Evolutionary conservation across 345 rosid genomes (phyloP), one percentile per base, ranked within the genome.

Genomic region (Citrus unshiu): DNA sequence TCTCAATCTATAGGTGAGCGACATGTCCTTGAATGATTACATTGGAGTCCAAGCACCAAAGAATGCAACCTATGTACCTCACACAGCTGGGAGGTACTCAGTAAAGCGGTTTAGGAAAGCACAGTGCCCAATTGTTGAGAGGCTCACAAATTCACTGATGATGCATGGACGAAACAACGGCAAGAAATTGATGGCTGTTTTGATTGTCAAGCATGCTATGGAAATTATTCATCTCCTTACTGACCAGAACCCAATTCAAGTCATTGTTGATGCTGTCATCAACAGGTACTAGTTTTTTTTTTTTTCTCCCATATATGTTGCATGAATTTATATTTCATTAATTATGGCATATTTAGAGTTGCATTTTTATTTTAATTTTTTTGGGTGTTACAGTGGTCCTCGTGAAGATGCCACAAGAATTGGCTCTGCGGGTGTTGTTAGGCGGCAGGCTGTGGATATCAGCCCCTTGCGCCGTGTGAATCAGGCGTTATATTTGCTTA

Each of bases 91-190:
- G 59, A 86, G 98, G 85, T 93, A 91, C 86, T 90, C 98, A 4
- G 93, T 85, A 14, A 91, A 93, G 86, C 87, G 96, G 14, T 93
- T 93, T 91, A 88, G 94, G 87, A 93, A 93, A 82, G 92, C 98
- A 18, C 98, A 93, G 21, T 91, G 96, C 83, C 98, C 96, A 18
- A 91, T 93, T 39, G 88, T 91, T 3, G 98, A 93, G 86, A 87
- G 96, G 87, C 93, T 91, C 9, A 91, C 98, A 0, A 93, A 93
- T 91, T 92, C 97, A 5, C 89, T 93, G 46, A 92, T 92, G 98
- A 93, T 92, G 97, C 91, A 93, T 49, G 97, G 98, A 1, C 81
- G 97, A 64, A 93, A 93, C 85, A 93, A 93, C 3, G 97, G 97
- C 7, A 93, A 93, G 86, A 93, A 93, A 12, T 35, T 93, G 77